These are phyloP conservation scores for Spatholobus suberectus DNA, from an alignment of 306 rosid species.

Conservation along the genomic window DNA sequence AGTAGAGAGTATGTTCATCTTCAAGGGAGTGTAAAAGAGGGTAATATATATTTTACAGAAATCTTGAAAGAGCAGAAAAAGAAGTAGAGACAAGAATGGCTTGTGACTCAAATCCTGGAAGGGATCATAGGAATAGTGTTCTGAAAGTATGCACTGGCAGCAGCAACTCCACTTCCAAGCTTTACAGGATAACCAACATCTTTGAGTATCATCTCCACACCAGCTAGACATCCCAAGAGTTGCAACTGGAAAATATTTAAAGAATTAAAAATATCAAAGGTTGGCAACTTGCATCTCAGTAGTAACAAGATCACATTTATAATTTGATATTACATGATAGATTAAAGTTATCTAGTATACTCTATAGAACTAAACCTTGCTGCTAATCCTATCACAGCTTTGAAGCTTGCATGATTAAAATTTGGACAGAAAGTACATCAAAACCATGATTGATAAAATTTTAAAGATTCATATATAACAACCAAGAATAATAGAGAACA, in stretches of 20 bases:
- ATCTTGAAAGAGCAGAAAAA: constrained; percentile 44
- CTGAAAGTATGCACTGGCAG: constrained; percentile 86
- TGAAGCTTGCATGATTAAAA: background rate
- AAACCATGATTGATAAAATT: background rate
- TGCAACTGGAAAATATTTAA: constrained; percentile 70
- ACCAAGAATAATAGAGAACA: background rate
- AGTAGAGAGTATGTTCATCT: constrained; percentile 43
- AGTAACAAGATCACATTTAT: background rate
- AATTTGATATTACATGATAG: background rate
- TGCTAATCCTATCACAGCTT: background rate
- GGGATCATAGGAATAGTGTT: constrained; percentile 85
- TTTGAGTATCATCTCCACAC: constrained; percentile 97
- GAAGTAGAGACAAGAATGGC: constrained; percentile 46
- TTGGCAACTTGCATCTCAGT: background rate
- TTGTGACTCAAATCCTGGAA: constrained; percentile 76
- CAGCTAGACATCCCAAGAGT: constrained; percentile 97
- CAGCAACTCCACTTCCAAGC: constrained; percentile 97
- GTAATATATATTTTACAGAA: constrained; percentile 63
- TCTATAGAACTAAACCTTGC: background rate
- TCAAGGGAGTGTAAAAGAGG: constrained; percentile 50
- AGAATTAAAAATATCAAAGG: constrained; percentile 5
- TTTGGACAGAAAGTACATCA: background rate
- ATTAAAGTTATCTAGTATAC: background rate
- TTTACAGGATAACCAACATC: constrained; percentile 95
- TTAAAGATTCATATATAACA: background rate